These are phyloP conservation scores for Eleusine indica DNA, from an alignment of 176 grass and related monocot genomes.

Conservation along the genomic window DNA sequence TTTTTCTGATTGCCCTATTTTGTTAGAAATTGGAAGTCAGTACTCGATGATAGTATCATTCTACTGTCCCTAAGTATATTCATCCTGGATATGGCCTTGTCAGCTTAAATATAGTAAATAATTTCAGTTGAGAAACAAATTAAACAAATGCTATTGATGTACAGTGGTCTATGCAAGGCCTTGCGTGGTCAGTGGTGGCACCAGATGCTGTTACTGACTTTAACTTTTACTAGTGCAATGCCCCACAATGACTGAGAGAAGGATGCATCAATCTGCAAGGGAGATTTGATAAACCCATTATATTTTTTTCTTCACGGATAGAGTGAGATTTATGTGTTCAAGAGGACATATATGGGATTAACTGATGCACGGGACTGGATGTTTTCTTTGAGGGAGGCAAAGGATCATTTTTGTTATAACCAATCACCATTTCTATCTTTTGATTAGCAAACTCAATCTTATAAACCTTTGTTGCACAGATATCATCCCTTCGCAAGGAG, in stretches of 20 bases:
- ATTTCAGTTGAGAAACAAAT: slow-evolving; percentile 4
- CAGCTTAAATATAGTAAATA: neutral
- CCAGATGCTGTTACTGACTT: neutral
- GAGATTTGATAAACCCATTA: neutral
- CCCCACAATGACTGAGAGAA: neutral
- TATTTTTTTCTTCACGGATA: neutral
- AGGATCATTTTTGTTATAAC: neutral
- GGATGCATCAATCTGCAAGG: slow-evolving; percentile 1
- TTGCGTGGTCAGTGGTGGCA: slow-evolving; percentile 12
- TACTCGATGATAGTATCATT: neutral
- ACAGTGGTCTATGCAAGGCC: neutral
- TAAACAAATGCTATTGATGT: slow-evolving; percentile 2
- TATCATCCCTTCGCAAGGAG: slow-evolving; percentile 73
- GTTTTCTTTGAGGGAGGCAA: neutral
- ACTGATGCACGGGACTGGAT: neutral
- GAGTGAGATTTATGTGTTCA: neutral
- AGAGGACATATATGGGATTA: neutral
- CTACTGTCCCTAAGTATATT: neutral
- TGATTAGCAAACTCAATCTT: neutral
- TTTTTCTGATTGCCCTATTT: neutral
- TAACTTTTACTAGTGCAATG: neutral
- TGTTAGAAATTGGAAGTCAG: slow-evolving; percentile 6
- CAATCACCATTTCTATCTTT: neutral
- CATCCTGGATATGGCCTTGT: neutral
- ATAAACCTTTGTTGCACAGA: slow-evolving; percentile 40